Conservation (phyloP, 306 rosid genomes). For the Geum urbanum region DNA sequence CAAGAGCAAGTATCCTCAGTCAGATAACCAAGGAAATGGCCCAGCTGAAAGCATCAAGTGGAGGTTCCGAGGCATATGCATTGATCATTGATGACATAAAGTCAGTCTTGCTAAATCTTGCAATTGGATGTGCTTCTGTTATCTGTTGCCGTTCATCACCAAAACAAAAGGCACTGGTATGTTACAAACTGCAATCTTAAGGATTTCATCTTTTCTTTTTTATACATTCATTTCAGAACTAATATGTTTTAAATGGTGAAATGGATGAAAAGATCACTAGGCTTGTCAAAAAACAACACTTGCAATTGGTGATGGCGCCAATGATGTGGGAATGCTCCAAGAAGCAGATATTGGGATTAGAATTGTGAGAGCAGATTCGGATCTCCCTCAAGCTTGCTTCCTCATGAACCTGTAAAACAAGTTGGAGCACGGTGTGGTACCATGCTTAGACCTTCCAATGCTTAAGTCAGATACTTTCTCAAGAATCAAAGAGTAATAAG, state of each 20-base stretch:
- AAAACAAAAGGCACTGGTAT: conserved; percentile 93
- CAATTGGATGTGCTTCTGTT: conserved; percentile 74
- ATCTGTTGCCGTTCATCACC: conserved; percentile 98
- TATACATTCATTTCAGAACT: not conserved
- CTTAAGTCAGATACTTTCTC: too few relatives aligned
- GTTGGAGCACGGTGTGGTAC: too few relatives aligned
- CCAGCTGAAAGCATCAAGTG: conserved; percentile 50
- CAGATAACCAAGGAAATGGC: conserved; percentile 60
- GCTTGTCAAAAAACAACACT: conserved; percentile 95
- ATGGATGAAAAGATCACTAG: conserved; percentile 70
- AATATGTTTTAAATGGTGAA: conserved; percentile 13
- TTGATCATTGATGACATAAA: conserved; percentile 70
- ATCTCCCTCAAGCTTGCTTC: too few relatives aligned
- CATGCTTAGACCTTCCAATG: too few relatives aligned
- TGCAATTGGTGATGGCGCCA: conserved; percentile 97
- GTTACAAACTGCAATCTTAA: conserved; percentile 7
- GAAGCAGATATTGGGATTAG: conserved; percentile 98
- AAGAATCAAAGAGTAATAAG: too few relatives aligned
- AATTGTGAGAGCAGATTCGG: conserved; percentile 23
- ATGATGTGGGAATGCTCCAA: conserved; percentile 99
- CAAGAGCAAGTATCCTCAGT: conserved; percentile 45
- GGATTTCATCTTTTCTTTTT: not conserved
- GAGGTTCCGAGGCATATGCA: conserved; percentile 67
- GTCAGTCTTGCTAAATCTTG: conserved; percentile 63
- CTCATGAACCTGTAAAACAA: too few relatives aligned